Base-by-base conservation (phyloP, 768 basidiomycete species). In the Kwoniella pini region DNA sequence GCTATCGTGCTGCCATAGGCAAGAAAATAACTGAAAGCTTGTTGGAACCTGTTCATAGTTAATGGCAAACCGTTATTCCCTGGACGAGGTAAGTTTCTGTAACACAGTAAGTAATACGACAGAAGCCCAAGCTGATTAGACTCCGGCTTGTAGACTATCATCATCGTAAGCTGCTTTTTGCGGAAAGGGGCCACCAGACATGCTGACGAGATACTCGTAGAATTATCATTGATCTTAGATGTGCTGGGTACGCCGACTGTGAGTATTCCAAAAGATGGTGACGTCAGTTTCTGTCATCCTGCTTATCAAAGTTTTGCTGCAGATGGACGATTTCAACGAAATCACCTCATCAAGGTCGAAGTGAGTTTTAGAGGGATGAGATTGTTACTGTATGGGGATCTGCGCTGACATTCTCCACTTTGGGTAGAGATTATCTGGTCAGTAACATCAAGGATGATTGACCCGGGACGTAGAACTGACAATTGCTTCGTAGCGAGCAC, bases 1-100 rank as follows among this genome's bases (percentile, higher is more conserved):
- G 62, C 62, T 17, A n/a, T n/a, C n/a, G n/a, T n/a, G n/a, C n/a
- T n/a, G n/a, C n/a, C n/a, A n/a, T n/a, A n/a, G n/a, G n/a, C n/a
- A n/a, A n/a, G n/a, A n/a, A n/a, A n/a, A n/a, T n/a, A n/a, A n/a
- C n/a, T n/a, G n/a, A n/a, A n/a, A n/a, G n/a, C n/a, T n/a, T n/a
- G n/a, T n/a, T n/a, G n/a, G n/a, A n/a, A 26, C 38, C 40, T 12
- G 19, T 48, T 86, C 91, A n/a, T n/a, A 48, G 94, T 93, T 6
- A 93, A 94, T 60, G 91, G 94, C n/a, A 87, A 89, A 72, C 90
- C 94, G 0, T 80, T 97, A 58, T 98, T 97, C 79, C 94, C 94
- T 4, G 94, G 94, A n/a, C 83, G 90, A 65, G 92, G 94, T 92
- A 64, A 71, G 62, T 61, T 15, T 4, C n/a, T n/a, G n/a, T n/a